Base-by-base conservation (phyloP, 306 rosid genomes). In the Cicer yamashitae region DNA sequence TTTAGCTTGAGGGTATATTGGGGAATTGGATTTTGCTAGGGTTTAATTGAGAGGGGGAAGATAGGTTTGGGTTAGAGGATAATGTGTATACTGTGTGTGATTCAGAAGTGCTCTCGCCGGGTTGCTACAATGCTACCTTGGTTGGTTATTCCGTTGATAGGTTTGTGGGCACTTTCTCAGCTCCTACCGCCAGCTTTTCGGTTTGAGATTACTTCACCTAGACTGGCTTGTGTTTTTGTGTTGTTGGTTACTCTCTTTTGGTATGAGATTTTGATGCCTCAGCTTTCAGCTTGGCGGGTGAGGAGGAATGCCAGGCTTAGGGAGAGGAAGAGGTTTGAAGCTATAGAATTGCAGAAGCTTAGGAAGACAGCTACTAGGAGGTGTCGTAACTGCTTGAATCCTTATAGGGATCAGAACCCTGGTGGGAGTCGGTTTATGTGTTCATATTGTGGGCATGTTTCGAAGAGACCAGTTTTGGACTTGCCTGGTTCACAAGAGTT, bases 71-170 rank as follows among this genome's bases (percentile, higher is more conserved):
- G 48, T 15, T 90, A 82, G 90, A 88, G 91, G 90, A 96, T 90
- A 92, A 96, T 96, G 99, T 96, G 99, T 90, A 96, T 96, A 89
- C 97, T 96, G 54, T 96, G 99, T 83, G 98, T 96, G 73, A 96
- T 96, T 87, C 99, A 96, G 89, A 96, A 96, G 99, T 96, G 96
- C 91, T 96, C 98, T 90, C 99, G 99, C 90, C 93, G 94, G 98
- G 96, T 92, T 65, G 99, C 99, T 60, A 89, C 97, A 34, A 89
- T 92, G 99, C 96, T 96, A 52, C 99, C 99, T 82, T 96, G 99
- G 99, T 90, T 96, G 85, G 97, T 96, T 78, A 84, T 96, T 83
- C 99, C 99, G 7, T 82, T 96, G 22, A 92, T 92, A 80, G 97
- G 96, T 67, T 83, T 96, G 2, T 96, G 99, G 99, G 97, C 93